phyloP scores from a whole-genome alignment of 2,329 filamentous ascomycete genomes.

The Colletotrichum horii region DNA sequence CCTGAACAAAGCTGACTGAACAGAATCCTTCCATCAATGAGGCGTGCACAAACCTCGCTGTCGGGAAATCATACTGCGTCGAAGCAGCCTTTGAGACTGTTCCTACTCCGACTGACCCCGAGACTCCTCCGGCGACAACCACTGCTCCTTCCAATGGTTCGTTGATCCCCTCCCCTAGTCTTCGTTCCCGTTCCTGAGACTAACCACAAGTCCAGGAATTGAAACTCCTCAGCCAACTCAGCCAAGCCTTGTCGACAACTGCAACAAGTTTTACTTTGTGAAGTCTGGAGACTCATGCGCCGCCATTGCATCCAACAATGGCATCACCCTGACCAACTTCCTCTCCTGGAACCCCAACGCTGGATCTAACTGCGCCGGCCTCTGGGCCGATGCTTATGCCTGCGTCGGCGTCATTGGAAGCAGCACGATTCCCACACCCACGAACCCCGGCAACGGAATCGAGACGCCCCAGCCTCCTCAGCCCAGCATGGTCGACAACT shows the following conservation, averaged over 20 bases:
- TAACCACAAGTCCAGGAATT: background rate
- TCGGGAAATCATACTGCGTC: background rate
- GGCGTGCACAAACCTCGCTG: background rate
- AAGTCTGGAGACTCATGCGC: background rate
- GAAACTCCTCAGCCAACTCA: background rate
- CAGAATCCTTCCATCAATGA: background rate
- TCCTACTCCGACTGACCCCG: background rate
- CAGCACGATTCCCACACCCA: background rate
- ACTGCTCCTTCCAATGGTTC: background rate
- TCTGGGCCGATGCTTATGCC: conserved; percentile 21
- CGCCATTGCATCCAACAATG: background rate
- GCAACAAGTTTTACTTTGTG: background rate
- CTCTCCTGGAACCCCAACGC: conserved; percentile 35
- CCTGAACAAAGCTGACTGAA: background rate
- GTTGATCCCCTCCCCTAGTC: background rate
- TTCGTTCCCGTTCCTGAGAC: background rate
- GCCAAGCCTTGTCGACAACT: background rate
- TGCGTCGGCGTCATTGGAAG: conserved; percentile 9
- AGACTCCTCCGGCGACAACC: background rate
- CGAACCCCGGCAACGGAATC: background rate
- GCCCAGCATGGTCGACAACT: background rate
- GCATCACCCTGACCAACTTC: conserved; percentile 26
- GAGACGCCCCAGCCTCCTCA: background rate
- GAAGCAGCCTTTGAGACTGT: background rate
- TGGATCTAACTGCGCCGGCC: conserved; percentile 26